Base-by-base conservation (phyloP, 768 basidiomycete species). In the Sistotremastrum niveocremeum region DNA sequence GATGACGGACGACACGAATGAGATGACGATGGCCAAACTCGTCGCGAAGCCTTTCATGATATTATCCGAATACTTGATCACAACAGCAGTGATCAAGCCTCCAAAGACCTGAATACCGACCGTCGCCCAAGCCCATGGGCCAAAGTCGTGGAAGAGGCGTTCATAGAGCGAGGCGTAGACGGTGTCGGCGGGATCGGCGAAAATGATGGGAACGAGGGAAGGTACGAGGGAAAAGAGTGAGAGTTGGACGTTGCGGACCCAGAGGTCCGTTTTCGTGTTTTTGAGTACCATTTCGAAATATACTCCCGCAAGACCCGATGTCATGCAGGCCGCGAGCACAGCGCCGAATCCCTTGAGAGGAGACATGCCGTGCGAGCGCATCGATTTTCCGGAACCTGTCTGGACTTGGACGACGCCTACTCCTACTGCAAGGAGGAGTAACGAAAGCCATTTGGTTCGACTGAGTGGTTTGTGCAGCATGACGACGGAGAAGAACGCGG, bases 221-320 rank as follows among this genome's bases (percentile, higher is more conserved):
- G 94, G 94, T 28, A 94, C 71, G 38, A 97, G 72, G 42, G 89
- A 93, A 69, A 97, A 98, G 46, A 93, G 72, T 28, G 89, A 93
- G 10, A 98, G 74, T 62, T 98, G 94, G 49, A 94, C 84, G 61
- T 97, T 98, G 58, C 94, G 84, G 48, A 94, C 81, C 94, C 94
- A 97, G 7, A 98, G 71, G 64, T 95, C 89, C 3, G 81, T 73
- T 54, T 80, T 80, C 3, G 86, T 84, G 54, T 83, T 81, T 67
- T 94, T 98, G 52, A 93, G 69, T 34, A 91, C 90, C 84, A 94
- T 91, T 66, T 98, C 94, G 54, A 98, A 98, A 66, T 98, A 98
- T 30, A 97, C 93, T 5, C 93, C 93, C 0, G 93, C 93, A 39
- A 98, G 77, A 29, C 94, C 94, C 0, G 90, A 94, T 0, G 93